Percentiles rank a stretch among this genome's conserved stretches.
Evolutionary conservation across 306 rosid species (phyloP).

Genomic region (Cercis canadensis): DNA sequence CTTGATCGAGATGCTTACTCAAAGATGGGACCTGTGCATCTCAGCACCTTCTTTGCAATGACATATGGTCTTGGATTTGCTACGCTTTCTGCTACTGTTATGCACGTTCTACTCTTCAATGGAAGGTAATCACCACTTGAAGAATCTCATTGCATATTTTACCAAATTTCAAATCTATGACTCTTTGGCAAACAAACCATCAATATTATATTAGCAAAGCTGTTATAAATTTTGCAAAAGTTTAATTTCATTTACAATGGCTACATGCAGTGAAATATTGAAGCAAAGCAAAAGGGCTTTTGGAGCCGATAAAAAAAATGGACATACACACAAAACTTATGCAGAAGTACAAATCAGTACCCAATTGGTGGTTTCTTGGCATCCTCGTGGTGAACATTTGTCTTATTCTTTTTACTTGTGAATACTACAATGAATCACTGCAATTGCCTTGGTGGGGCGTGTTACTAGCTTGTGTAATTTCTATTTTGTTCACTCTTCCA

Average conservation of each 20-base stretch:
- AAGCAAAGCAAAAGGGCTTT: conserved; percentile 60
- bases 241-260: conserved; percentile 10
- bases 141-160: neutral
- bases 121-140: conserved; percentile 54
- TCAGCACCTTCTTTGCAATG: conserved; percentile 84
- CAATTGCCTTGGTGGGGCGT: conserved; percentile 96
- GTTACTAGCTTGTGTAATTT: conserved; percentile 69
- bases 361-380: conserved; percentile 72
- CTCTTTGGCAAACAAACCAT: neutral
- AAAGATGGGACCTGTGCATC: conserved; percentile 57
- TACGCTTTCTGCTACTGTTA: conserved; percentile 70
- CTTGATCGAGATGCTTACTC: conserved; percentile 64
- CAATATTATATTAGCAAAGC: neutral
- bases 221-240: conserved; percentile 1
- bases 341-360: conserved; percentile 68
- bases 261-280: conserved; percentile 56
- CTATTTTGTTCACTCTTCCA: conserved; percentile 71
- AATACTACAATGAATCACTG: conserved; percentile 65
- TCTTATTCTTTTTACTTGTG: conserved; percentile 56
- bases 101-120: conserved; percentile 78
- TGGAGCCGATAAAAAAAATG: conserved; percentile 40
- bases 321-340: conserved; percentile 81
- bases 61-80: conserved; percentile 83
- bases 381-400: conserved; percentile 66
- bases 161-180: neutral